These are phyloP conservation scores for Macadamia integrifolia DNA, from an alignment of 164 flowering plant genomes.

Conservation along the genomic window DNA sequence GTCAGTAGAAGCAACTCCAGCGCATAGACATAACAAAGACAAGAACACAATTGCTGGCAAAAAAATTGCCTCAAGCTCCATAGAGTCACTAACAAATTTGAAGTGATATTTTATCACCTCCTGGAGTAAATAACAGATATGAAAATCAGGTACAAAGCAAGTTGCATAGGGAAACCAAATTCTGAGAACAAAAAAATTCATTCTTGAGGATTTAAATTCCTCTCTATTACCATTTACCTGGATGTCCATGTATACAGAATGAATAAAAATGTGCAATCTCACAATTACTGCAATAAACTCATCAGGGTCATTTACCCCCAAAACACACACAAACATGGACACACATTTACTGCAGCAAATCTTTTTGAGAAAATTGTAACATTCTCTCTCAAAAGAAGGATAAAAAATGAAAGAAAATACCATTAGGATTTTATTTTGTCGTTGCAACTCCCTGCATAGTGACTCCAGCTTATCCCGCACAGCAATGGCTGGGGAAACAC, in stretches of 20 bases:
- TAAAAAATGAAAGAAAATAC: conserved; percentile 29
- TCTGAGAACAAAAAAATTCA: no score
- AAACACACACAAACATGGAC: no score
- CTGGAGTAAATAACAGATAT: no score
- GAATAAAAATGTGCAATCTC: no score
- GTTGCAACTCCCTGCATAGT: conserved; percentile 88
- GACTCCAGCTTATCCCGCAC: conserved; percentile 95
- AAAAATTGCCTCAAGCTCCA: background rate
- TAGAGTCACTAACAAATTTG: no score
- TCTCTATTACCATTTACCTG: no score
- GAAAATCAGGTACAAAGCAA: background rate
- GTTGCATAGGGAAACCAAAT: background rate
- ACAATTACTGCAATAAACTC: no score
- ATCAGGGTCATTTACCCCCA: no score
- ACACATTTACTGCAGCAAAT: background rate
- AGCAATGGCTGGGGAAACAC: conserved; percentile 53
- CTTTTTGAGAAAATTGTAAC: background rate
- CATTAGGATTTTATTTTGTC: conserved; percentile 89
- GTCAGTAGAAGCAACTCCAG: background rate
- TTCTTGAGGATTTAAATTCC: no score
- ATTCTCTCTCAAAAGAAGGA: background rate
- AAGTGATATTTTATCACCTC: no score
- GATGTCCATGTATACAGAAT: no score
- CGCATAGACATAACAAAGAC: background rate
- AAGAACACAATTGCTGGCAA: background rate